Base-by-base conservation (phyloP, 495 filamentous ascomycete genomes). In the Aspergillus wentii region DNA sequence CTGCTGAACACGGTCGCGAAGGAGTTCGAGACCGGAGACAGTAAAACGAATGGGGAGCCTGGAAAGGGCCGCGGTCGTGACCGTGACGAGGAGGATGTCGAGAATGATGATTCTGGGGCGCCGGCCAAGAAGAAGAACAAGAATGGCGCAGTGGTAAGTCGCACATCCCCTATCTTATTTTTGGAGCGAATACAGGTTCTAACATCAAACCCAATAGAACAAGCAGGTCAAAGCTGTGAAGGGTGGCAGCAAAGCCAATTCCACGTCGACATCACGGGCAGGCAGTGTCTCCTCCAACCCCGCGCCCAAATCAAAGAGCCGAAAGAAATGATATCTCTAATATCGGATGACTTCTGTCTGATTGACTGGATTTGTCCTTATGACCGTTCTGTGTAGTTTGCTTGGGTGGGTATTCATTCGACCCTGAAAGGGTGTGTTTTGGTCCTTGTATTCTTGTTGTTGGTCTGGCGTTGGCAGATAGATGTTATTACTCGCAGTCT, bases 111-210 rank as follows among this genome's bases (percentile, higher is more conserved):
- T 47, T 83, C 86, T 14, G 75, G 81, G 55, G 80, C 82, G 1
- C 89, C 91, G 21, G 81, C 80, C 1, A 89, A 89, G 77, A 98
- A 96, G 78, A 94, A 92, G 74, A 74, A 78, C 11, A 95, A 94
- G 76, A 83, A 82, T 50, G 78, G 80, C 41, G 83, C 87, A 37
- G 78, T 81, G 64, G 80, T 82, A 62, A 59, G 69, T 38, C 32
- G 33, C n/a, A 17, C 30, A 38, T 39, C 40, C 23, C 21, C 17
- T 1, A 13, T 48, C 28, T 13, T 19, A 13, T 26, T 27, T n/a
- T 27, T 38, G 11, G 11, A 17, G 11, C 30, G 20, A 14, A 36
- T 8, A 9, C 10, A 25, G 28, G 29, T 38, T 22, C 47, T 49
- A 53, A 54, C 35, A 38, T 43, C 31, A 17, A 14, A 8, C 35